phyloP scores from a whole-genome alignment of 2,329 filamentous ascomycete genomes.

The Claviceps citrina region DNA sequence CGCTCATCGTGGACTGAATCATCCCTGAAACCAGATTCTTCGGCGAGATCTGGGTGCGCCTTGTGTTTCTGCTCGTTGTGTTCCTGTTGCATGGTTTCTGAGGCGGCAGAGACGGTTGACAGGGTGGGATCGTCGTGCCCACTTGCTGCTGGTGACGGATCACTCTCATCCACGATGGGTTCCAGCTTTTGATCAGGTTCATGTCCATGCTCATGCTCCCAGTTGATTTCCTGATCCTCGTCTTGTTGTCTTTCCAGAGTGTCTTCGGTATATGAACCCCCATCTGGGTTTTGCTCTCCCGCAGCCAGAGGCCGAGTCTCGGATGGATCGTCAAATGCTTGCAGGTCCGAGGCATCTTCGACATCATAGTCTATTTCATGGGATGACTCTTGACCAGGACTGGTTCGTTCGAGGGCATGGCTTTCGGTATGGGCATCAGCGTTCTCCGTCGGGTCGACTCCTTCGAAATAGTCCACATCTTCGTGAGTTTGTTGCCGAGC shows the following conservation, averaged over 20 bases:
- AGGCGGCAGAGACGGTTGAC: background rate
- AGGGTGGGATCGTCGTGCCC: background rate
- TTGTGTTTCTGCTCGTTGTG: background rate
- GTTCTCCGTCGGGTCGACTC: background rate
- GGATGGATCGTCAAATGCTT: background rate
- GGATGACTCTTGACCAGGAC: constrained; percentile 5
- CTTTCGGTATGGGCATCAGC: background rate
- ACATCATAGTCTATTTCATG: constrained; percentile 26
- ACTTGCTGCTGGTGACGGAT: background rate
- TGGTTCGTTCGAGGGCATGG: constrained; percentile 4
- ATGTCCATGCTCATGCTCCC: constrained; percentile 11
- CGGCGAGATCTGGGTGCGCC: background rate
- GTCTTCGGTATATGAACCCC: background rate
- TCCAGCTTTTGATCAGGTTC: constrained; percentile 5
- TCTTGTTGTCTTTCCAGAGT: constrained; percentile 1
- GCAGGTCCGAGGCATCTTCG: constrained; percentile 6
- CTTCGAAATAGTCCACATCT: constrained; percentile 5
- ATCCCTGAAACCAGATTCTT: background rate
- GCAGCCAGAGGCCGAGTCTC: background rate
- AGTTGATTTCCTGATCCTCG: constrained; percentile 11
- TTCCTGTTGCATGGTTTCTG: background rate
- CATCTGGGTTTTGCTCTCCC: constrained; percentile 1
- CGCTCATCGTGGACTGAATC: constrained; percentile 2
- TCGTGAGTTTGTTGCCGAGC: constrained; percentile 6
- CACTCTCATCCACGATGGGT: background rate